Conservation (phyloP, 768 basidiomycete species). For the Boletus bicolor region DNA sequence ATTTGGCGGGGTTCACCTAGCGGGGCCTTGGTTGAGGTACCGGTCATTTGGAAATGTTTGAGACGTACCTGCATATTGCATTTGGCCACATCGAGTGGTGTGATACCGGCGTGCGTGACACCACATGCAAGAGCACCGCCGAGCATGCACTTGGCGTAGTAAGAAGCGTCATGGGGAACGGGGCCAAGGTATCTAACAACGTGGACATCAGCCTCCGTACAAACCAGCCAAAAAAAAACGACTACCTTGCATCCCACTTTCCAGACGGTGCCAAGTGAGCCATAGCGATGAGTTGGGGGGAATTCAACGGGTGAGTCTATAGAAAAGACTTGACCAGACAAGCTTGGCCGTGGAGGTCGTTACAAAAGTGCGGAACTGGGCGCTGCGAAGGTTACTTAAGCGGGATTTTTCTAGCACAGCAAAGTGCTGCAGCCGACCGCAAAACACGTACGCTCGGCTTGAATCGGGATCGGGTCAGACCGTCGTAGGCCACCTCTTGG, state of each 20-base stretch:
- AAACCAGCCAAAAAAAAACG: background rate
- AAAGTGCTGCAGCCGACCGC: conserved; percentile 1
- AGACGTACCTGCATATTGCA: conserved; percentile 82
- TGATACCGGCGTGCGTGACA: conserved; percentile 83
- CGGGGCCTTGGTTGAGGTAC: background rate
- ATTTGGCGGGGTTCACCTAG: conserved; percentile 76
- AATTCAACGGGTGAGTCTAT: conserved; percentile 28
- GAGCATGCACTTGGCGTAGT: conserved; percentile 85
- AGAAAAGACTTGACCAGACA: conserved; percentile 16
- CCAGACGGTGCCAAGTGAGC: conserved; percentile 46
- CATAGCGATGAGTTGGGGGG: conserved; percentile 37
- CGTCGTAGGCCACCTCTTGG: no score
- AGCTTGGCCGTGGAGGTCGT: conserved; percentile 19
- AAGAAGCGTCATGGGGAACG: conserved; percentile 68
- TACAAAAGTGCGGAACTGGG: conserved; percentile 16
- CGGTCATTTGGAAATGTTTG: no score
- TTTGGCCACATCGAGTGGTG: conserved; percentile 84
- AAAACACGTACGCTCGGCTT: conserved; percentile 1
- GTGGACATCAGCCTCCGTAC: background rate
- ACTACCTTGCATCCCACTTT: conserved; percentile 76
- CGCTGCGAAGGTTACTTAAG: background rate
- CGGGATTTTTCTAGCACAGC: background rate
- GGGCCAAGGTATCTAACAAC: conserved; percentile 59
- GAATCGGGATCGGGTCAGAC: conserved; percentile 8
- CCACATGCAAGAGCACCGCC: conserved; percentile 87